Conservation (phyloP, 2,329 filamentous ascomycete genomes). For the Thelonectria rubi region DNA sequence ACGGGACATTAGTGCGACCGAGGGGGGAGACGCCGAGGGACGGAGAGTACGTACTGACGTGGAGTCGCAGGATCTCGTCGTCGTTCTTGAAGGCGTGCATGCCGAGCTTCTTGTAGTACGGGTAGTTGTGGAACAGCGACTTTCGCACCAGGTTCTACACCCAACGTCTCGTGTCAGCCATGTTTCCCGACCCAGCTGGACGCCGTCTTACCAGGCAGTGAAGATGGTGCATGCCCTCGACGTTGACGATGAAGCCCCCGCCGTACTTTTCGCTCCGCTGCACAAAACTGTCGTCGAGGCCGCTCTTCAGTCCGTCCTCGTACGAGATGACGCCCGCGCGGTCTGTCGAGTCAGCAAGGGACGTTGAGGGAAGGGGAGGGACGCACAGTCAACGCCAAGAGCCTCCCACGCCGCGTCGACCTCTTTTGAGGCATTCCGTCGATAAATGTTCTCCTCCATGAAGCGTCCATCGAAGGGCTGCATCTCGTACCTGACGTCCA, state of each 20-base stretch:
- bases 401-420: slow-evolving; percentile 66
- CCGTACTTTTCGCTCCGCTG: slow-evolving; percentile 64
- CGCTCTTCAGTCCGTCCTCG: slow-evolving; percentile 59
- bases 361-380: accelerated
- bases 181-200: accelerated
- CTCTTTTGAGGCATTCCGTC: slow-evolving; percentile 58
- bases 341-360: slow-evolving; percentile 44
- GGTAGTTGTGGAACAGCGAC: slow-evolving; percentile 66
- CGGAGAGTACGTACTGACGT: slow-evolving; percentile 62
- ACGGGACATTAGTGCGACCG: neutral
- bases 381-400: slow-evolving; percentile 56
- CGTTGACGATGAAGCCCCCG: slow-evolving; percentile 66
- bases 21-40: neutral
- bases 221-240: slow-evolving; percentile 65
- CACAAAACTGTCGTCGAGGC: slow-evolving; percentile 63
- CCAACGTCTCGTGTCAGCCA: too few species aligned
- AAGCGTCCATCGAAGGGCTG: slow-evolving; percentile 66
- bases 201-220: slow-evolving; percentile 60
- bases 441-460: slow-evolving; percentile 62
- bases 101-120: slow-evolving; percentile 62
- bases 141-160: slow-evolving; percentile 65
- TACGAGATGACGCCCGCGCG: slow-evolving; percentile 58
- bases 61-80: slow-evolving; percentile 61
- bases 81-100: slow-evolving; percentile 64
- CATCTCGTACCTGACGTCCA: slow-evolving; percentile 44